Conservation (phyloP, 805 yeast genomes). For the Starmerella apicola region DNA sequence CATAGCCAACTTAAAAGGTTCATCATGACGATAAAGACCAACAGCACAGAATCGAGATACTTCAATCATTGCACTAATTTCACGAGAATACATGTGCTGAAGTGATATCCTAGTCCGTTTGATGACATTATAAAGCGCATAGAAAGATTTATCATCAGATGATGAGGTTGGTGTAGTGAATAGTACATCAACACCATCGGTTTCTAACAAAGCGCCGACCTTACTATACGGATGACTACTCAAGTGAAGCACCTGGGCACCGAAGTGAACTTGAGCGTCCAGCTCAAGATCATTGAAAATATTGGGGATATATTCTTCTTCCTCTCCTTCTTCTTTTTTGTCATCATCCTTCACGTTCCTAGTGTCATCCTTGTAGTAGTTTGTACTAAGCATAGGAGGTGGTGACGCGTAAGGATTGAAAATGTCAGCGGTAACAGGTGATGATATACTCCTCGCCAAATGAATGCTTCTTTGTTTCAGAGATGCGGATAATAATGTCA, state of each 20-base stretch:
- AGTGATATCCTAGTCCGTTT: slow-evolving; percentile 54
- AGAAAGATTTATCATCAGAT: slow-evolving; percentile 22
- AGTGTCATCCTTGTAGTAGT: neutral
- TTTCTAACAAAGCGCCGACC: slow-evolving; percentile 72
- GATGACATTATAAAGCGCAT: slow-evolving; percentile 38
- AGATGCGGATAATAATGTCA: slow-evolving; percentile 32
- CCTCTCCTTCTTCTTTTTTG: neutral
- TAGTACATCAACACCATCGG: slow-evolving; percentile 55
- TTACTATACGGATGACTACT: slow-evolving; percentile 93
- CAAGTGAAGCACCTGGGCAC: slow-evolving; percentile 58
- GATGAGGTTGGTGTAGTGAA: slow-evolving; percentile 25
- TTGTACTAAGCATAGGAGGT: neutral
- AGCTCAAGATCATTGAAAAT: slow-evolving; percentile 6
- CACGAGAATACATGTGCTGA: slow-evolving; percentile 85
- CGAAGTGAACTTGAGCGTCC: slow-evolving; percentile 37
- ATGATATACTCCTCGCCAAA: neutral
- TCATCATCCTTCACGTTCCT: neutral
- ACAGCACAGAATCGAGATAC: slow-evolving; percentile 4
- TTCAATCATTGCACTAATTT: slow-evolving; percentile 49
- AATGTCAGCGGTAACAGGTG: neutral
- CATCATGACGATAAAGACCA: slow-evolving; percentile 6
- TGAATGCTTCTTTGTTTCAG: slow-evolving; percentile 29
- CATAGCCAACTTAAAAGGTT: slow-evolving; percentile 30
- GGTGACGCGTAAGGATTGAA: neutral
- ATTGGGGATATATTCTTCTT: neutral